Base-by-base conservation (phyloP, 1,284 basidiomycete species). In the Rhodotorula sp. region DNA sequence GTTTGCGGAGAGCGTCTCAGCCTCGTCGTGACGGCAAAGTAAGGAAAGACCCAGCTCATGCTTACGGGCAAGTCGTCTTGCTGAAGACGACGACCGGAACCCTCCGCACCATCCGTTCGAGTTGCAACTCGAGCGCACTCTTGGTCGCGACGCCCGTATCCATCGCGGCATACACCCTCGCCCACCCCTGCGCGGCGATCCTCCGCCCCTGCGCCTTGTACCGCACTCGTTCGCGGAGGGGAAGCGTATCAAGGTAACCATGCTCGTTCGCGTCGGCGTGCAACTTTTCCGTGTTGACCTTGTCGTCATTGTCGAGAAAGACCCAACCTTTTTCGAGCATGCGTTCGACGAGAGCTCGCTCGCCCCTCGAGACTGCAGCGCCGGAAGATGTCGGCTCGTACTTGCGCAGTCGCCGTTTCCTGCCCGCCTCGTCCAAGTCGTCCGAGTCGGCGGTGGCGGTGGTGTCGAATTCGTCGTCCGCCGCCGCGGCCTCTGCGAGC, bases 41-140 rank as follows among this genome's bases (percentile, higher is more conserved):
- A n/a, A 31, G 54, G 19, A n/a, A 23, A n/a, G 26, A 50, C 85
- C 75, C 72, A 43, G 10, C 12, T 43, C 38, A 2, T 43, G 38
- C 50, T 52, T 52, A 87, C 89, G 86, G 87, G 85, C 90, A 92
- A 77, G 87, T 89, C 26, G 89, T 85, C 87, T 89, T 92, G 84
- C 90, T 91, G 77, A 92, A 92, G 21, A 92, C 86, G 60, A 92
- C 83, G 5, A 92, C 80, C 12, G 91, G 91, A 70, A 85, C 84
- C 55, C 86, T 80, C 31, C 83, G 78, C 59, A 85, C 82, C 67
- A 90, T 78, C 45, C 76, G 79, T 62, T 79, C 79, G 31, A 84
- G 79, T 63, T 86, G 83, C 64, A 82, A 80, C 70, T 74, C 69
- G 23, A 74, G 54, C 28, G 72, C 70, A 49, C 72, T 74, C 54